Evolutionary conservation across 2,329 filamentous ascomycete genomes (phyloP).

Genomic region (Fusarium fracticaudum): DNA sequence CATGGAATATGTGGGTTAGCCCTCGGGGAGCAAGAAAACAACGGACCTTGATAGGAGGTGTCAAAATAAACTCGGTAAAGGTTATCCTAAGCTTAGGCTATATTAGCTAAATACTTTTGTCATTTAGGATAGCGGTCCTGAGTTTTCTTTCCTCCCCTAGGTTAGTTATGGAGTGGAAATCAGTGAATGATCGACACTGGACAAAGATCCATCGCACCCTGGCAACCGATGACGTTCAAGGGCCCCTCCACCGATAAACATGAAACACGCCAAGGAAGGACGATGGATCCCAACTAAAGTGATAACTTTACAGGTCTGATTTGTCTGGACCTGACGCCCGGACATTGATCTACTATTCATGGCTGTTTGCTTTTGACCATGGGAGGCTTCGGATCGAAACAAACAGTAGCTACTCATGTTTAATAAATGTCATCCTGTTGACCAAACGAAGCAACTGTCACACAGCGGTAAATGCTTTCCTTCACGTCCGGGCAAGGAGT

Average conservation of each 20-base stretch:
- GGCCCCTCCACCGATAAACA: constrained; percentile 16
- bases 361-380: neutral
- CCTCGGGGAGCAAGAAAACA: too few relatives aligned
- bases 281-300: neutral
- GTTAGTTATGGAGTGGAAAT: too few relatives aligned
- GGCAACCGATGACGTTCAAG: constrained; percentile 21
- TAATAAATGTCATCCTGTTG: neutral
- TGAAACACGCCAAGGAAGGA: constrained; percentile 34
- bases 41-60: too few relatives aligned
- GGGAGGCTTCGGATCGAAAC: neutral
- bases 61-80: too few relatives aligned
- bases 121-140: too few relatives aligned
- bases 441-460: neutral
- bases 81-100: too few relatives aligned
- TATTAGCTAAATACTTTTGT: too few relatives aligned
- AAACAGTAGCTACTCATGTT: neutral
- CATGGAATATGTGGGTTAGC: too few relatives aligned
- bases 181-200: constrained; percentile 17
- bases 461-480: constrained; percentile 10
- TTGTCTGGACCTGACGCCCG: neutral
- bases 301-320: constrained; percentile 5
- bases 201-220: constrained; percentile 10
- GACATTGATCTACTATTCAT: neutral
- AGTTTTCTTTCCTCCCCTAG: too few relatives aligned
- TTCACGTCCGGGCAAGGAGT: neutral